Conservation (phyloP, 805 yeast genomes). For the Candida dendrica region DNA sequence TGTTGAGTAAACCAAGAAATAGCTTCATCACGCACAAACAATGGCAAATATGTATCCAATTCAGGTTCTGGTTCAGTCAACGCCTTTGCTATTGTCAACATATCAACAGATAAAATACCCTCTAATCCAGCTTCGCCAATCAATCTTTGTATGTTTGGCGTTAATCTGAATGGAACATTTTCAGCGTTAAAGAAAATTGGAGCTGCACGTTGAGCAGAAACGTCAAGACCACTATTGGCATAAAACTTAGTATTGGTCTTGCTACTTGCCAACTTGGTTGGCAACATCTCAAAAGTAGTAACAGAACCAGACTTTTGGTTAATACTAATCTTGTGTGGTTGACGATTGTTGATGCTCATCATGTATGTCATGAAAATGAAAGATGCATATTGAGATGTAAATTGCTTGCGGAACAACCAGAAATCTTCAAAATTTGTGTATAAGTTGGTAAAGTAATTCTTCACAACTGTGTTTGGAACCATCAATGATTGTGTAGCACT, state of each 20-base stretch:
- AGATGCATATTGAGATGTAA: constrained; percentile 90
- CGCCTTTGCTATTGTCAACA: constrained; percentile 81
- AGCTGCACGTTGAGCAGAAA: constrained; percentile 24
- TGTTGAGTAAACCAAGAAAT: constrained; percentile 89
- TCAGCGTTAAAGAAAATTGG: constrained; percentile 91
- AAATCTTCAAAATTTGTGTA: constrained; percentile 84
- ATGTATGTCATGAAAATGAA: constrained; percentile 87
- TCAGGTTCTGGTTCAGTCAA: constrained; percentile 89
- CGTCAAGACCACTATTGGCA: constrained; percentile 29
- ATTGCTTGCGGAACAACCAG: constrained; percentile 95
- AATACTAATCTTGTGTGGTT: constrained; percentile 87
- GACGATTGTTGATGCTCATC: constrained; percentile 89
- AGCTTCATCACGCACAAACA: constrained; percentile 93
- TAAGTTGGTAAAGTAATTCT: constrained; percentile 63
- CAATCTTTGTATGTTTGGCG: constrained; percentile 90
- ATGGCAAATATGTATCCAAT: constrained; percentile 82
- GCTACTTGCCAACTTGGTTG: constrained; percentile 62
- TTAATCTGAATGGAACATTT: constrained; percentile 90
- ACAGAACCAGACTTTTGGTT: constrained; percentile 79
- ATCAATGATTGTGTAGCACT: constrained; percentile 81
- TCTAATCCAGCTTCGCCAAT: constrained; percentile 94
- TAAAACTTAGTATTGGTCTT: constrained; percentile 30
- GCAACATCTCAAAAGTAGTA: constrained; percentile 93
- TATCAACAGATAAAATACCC: constrained; percentile 80
- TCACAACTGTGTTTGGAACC: constrained; percentile 79